phyloP scores from a whole-genome alignment of 345 rosid species.

The Arabis alpina region DNA sequence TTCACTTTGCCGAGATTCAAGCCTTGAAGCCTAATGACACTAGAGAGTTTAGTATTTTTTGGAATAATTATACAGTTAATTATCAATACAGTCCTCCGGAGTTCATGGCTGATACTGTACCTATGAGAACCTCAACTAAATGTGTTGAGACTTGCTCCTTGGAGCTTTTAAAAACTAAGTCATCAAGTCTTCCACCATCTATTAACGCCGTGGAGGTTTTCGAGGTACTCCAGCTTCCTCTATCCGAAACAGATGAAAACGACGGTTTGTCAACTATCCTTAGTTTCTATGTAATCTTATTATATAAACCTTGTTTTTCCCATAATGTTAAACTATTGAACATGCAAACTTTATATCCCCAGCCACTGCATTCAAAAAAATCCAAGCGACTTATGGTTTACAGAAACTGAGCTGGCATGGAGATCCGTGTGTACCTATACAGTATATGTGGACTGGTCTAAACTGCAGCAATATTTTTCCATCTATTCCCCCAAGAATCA shows the following conservation, averaged over 20 bases:
- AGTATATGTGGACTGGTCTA: constrained; percentile 49
- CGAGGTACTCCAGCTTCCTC: constrained; percentile 11
- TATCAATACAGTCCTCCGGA: not conserved
- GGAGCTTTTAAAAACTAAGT: not conserved
- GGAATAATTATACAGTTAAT: constrained; percentile 1
- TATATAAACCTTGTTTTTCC: too few relatives aligned
- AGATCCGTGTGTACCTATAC: constrained; percentile 55
- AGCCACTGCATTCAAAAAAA: constrained; percentile 47
- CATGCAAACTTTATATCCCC: not conserved
- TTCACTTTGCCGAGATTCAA: constrained; percentile 38
- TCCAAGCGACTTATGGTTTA: constrained; percentile 44
- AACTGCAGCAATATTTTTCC: constrained; percentile 38
- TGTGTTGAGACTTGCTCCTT: not conserved
- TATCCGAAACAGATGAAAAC: constrained; percentile 12
- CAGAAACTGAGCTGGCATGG: constrained; percentile 53
- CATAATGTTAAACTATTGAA: not conserved
- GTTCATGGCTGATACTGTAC: not conserved
- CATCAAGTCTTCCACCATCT: constrained; percentile 28
- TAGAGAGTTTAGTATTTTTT: constrained; percentile 16
- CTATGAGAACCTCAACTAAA: not conserved
- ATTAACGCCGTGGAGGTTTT: constrained; percentile 32
- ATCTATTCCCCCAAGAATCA: constrained; percentile 30
- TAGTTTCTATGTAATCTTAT: too few relatives aligned
- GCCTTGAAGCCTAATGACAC: not conserved
- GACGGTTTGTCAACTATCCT: constrained; percentile 32